Evolutionary conservation across 1,284 basidiomycete genomes (phyloP), one percentile per base, ranked within the genome.

Genomic region (Cutaneotrichosporon spelunceum): DNA sequence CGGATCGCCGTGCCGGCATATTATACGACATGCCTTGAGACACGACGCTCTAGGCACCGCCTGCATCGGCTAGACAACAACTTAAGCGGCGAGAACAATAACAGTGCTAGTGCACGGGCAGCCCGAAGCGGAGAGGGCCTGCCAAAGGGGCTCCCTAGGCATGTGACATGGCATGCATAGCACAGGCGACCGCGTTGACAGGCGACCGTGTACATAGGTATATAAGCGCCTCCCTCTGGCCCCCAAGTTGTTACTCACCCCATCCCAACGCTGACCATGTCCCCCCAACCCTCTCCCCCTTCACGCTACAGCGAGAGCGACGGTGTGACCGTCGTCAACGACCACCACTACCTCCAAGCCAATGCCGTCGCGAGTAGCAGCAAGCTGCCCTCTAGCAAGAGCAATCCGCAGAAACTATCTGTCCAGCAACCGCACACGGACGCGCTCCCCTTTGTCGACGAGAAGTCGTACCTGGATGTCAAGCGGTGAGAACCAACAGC

Each of bases 401-500:
- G 6, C 6, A 13, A 13, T 3, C 6, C 30, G 24, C 36, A 10
- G 27, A 55, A 55, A 27, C 50, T n/a, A n/a, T n/a, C 16, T 4
- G 21, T 33, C 9, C 23, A 42, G 14, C 19, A 48, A 21, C 21
- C 23, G n/a, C 34, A 16, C 26, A 8, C 21, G 23, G 36, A 30
- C 23, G 24, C 47, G 6, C 63, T 59, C 9, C 63, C 63, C 2
- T 64, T 64, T n/a, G 63, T 64, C 34, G 63, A 64, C 53, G 45
- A 57, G 27, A 11, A 16, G 23, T 21, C 59, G 1, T 64, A 61
- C 49, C 54, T 64, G 11, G 45, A 57, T 6, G 34, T 16, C 7
- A 61, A 64, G 53, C 48, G 45, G 62, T 63, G 33, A 60, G 58
- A n/a, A n/a, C 29, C n/a, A 23, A 21, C n/a, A 23, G n/a, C 11